phyloP scores from a whole-genome alignment of 768 basidiomycete genomes.

The Kwoniella heveanensis region DNA sequence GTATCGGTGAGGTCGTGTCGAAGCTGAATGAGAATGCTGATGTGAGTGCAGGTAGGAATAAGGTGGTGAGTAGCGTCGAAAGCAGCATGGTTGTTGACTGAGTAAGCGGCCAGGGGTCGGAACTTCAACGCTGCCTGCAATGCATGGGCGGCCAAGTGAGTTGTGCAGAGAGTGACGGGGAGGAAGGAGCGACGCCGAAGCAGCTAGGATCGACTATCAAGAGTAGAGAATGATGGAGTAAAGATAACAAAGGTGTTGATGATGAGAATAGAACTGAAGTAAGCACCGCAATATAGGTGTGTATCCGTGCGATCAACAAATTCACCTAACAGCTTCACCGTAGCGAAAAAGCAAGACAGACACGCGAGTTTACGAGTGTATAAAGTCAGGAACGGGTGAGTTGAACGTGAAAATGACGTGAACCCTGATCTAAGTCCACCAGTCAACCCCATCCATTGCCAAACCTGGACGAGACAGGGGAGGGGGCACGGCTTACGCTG shows the following conservation, averaged over 20 bases:
- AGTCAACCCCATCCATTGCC: too few relatives aligned
- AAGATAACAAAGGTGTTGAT: not conserved
- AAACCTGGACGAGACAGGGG: too few relatives aligned
- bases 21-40: conserved; percentile 28
- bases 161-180: too few relatives aligned
- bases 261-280: not conserved
- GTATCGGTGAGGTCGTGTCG: conserved; percentile 1
- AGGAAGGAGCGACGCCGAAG: too few relatives aligned
- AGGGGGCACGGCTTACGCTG: too few relatives aligned
- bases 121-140: not conserved
- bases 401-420: conserved; percentile 1
- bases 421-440: conserved; percentile 2
- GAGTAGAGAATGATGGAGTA: too few relatives aligned
- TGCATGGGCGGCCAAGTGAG: not conserved
- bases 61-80: conserved; percentile 8
- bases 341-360: not conserved
- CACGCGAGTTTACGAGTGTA: not conserved
- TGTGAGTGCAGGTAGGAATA: conserved; percentile 8
- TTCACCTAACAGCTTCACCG: not conserved
- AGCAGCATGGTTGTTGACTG: conserved; percentile 18
- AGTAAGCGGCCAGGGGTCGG: not conserved
- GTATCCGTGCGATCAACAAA: conserved; percentile 2
- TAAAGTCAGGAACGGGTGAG: not conserved
- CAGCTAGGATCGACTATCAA: too few relatives aligned
- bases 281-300: not conserved